Evolutionary conservation across 176 grass and related monocot species (phyloP), one percentile per base, ranked within the genome.

Genomic region (Alloteropsis semialata): DNA sequence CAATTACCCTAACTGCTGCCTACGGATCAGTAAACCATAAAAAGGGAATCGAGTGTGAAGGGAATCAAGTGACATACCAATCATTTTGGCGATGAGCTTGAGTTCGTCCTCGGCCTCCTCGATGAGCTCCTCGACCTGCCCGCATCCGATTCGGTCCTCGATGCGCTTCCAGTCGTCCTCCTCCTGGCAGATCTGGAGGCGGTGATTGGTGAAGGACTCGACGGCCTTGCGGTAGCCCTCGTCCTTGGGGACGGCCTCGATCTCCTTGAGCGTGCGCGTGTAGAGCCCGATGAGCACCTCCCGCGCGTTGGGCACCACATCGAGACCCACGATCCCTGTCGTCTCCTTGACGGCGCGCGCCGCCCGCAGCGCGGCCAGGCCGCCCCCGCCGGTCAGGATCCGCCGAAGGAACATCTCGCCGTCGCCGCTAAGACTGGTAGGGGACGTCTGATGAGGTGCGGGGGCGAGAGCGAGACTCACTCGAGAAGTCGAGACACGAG

Each of bases 151-250:
- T 44, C 86, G 83, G 59, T 88, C 79, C 91, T 97, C 94, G 85
- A 97, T 94, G 84, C 64, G 33, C 75, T 93, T 94, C 90, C 90
- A 95, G 78, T 93, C 88, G 4, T 89, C 83, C 77, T 98, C 95
- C 78, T 95, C 83, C 78, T 86, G 88, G 74, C 95, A 92, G 87
- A 97, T 85, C 91, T 94, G 89, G 75, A 97, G 92, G 75, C 94
- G 87, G 72, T 97, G 71, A 15, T 76, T 84, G 22, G 91, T 97
- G 80, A 97, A 97, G 65, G 87, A 94, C 82, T 97, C 92, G 18
- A 92, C 90, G 65, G 95, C 92, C 92, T 98, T 98, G 78, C 95
- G 95, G 81, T 98, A 93, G 44, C 90, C 90, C 81, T 98, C 92
- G n/a, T 95, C 86, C 71, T 88, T 55, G 50, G 94, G 94, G 55